Conservation (phyloP, 2,329 filamentous ascomycete genomes). For the Trichoderma sp. region DNA sequence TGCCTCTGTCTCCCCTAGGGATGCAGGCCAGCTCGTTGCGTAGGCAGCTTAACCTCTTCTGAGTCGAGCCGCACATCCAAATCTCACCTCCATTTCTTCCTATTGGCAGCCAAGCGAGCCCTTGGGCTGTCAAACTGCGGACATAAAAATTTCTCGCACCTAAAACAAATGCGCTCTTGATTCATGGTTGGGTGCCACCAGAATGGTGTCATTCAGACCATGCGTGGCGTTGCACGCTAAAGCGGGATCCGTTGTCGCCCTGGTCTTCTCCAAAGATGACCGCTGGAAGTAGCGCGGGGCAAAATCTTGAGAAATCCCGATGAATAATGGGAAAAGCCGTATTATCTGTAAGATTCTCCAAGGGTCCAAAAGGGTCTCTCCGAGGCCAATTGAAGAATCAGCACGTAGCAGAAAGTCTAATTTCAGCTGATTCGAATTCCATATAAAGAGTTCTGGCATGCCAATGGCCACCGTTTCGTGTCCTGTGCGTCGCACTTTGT, state of each 20-base stretch:
- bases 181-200: constrained; percentile 12
- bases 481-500: not conserved
- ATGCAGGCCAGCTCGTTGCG: not conserved
- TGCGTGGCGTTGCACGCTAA: constrained; percentile 23
- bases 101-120: not conserved
- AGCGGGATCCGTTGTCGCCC: not conserved
- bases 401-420: not conserved
- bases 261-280: not conserved
- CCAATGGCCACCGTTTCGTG: not conserved
- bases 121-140: not conserved
- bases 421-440: not conserved
- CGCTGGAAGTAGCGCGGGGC: constrained; percentile 4
- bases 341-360: not conserved
- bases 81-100: not conserved
- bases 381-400: not conserved
- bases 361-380: not conserved
- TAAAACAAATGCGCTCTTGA: not conserved
- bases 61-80: not conserved
- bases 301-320: not conserved
- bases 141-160: not conserved
- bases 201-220: constrained; percentile 22
- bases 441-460: not conserved
- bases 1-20: not conserved
- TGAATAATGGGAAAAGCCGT: not conserved
- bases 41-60: not conserved